Evolutionary conservation across 2,329 filamentous ascomycete genomes (phyloP).

Genomic region (Talaromyces funiculosus): DNA sequence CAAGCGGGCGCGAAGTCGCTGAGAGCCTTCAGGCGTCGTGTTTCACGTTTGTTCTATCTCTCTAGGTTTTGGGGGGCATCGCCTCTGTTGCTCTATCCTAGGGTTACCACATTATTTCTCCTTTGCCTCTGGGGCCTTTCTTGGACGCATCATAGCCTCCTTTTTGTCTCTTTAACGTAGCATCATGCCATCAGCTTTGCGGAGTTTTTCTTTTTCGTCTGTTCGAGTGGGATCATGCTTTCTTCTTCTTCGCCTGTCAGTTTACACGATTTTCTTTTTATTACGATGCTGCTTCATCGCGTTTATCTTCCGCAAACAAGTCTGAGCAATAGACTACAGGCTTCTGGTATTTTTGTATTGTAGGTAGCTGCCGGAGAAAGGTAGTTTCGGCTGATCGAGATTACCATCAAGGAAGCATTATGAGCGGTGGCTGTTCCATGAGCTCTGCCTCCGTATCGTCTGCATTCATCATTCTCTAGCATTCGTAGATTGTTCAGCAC

Average conservation of each 20-base stretch:
- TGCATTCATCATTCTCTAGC: neutral
- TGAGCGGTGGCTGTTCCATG: neutral
- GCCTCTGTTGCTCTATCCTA: neutral
- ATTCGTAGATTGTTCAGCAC: neutral
- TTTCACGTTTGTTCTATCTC: constrained; percentile 7
- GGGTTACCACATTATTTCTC: neutral
- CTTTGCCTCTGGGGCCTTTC: constrained; percentile 5
- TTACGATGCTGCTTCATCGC: neutral
- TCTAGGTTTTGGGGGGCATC: neutral
- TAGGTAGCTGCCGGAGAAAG: constrained; percentile 11
- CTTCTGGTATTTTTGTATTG: constrained; percentile 10
- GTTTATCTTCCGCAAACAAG: neutral
- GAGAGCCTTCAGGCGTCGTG: constrained; percentile 9
- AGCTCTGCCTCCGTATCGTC: neutral
- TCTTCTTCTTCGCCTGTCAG: neutral
- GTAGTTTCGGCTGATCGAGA: neutral
- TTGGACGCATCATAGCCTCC: constrained; percentile 6
- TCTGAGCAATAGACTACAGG: neutral
- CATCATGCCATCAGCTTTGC: constrained; percentile 14
- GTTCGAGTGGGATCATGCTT: constrained; percentile 10
- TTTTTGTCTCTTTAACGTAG: constrained; percentile 6
- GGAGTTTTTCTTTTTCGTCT: constrained; percentile 10
- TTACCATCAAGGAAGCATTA: neutral
- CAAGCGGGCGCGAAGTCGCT: constrained; percentile 3
- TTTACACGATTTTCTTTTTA: neutral